Base-by-base conservation (phyloP, 441 rosid genomes). In the Populus tomentosa region DNA sequence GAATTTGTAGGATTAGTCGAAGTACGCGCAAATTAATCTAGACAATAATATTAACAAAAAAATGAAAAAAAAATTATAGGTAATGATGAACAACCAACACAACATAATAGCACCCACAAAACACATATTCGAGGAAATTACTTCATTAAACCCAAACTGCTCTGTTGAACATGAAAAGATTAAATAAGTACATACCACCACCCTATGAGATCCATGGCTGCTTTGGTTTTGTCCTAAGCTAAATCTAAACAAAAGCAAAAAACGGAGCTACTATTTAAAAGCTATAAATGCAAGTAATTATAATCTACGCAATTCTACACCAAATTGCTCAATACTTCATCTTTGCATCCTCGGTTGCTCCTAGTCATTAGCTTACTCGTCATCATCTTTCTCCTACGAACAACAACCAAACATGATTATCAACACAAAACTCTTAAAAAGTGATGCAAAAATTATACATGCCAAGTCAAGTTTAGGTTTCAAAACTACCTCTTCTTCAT, bases 331-430 rank as follows among this genome's bases (percentile, higher is more conserved):
- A 14, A 5, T n/a, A 30, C 21, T 10, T 28, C 30, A 28, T 28
- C 30, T 28, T 28, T 28, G 21, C 72, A 56, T 70, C 79, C 78
- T 64, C 38, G 18, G 18, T 46, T 13, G 18, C 14, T 72, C 7
- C 35, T 33, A n/a, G 66, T 64, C 46, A 61, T 36, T 36, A 36
- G 70, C 59, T 79, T 83, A 84, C 53, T 88, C 90, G 23, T 88
- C 91, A 59, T 82, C 92, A 13, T 88, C 89, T 7, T 88, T 89
- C 77, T 87, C 79, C 88, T 83, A 56, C 10, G 26, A 35, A 71
- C 21, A 50, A 16, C 59, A 30, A 16, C 46, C 23, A 32, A 21
- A 6, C 1, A 30, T 18, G 26, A 28, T n/a, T 24, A 6, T 7
- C 13, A 18, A 21, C 24, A 70, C 23, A 6, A 24, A 46, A 14